Evolutionary conservation across 768 basidiomycete genomes (phyloP), one percentile per base, ranked within the genome.

Genomic region (Lentinula boryana): DNA sequence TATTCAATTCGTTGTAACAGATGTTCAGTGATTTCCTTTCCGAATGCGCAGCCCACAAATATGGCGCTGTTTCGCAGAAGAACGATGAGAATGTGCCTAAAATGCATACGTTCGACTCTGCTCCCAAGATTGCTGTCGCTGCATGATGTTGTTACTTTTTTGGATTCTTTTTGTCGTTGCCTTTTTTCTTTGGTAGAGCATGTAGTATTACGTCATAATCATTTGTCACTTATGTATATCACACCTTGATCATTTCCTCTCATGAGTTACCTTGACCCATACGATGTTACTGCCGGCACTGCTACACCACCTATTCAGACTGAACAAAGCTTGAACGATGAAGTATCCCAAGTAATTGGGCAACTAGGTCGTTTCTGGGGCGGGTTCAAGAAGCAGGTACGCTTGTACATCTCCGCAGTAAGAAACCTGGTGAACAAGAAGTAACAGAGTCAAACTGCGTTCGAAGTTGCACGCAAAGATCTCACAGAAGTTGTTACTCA

Each of bases 1-100:
- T 18, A 54, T 56, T 31, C 48, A 57, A 32, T 38, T 41, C 40
- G 15, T 32, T 36, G 7, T 31, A 13, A 27, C 60, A 92, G 91
- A 97, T 97, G 95, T 96, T 96, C 75, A 87, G 89, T 58, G 94
- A 96, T 72, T 96, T 96, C 71, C 78, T 96, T 16, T 72, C 80
- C 51, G 90, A 94, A 71, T 97, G 95, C 71, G 82, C 83, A 32
- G 82, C 82, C 3, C 76, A 80, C 67, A 84, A 80, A 71, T 67
- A 77, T 23, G 64, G 75, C 54, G 56, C 72, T 32, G 69, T 70
- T n/a, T 51, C 59, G 27, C 35, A 59, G 12, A 55, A 69, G 48
- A 63, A 65, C 31, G 61, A 67, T 53, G 68, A 73, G 43, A 68
- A 68, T 3, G 63, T 63, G 33, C 48, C 67, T 63, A 59, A 62